Evolutionary conservation across 306 rosid species (phyloP).

Genomic region (Geum urbanum): DNA sequence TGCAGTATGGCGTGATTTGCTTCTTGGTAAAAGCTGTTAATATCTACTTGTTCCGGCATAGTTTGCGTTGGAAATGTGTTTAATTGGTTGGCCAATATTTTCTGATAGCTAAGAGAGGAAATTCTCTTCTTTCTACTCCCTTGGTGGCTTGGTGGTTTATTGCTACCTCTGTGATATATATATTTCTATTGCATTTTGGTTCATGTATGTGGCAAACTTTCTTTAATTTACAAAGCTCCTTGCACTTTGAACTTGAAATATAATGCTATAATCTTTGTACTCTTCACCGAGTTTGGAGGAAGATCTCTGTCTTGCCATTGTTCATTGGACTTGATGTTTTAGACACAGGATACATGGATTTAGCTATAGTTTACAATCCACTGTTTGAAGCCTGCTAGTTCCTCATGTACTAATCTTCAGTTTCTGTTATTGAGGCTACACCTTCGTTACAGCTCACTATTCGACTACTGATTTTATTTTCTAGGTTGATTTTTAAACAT

Average conservation of each 20-base stretch:
- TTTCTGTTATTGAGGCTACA: neutral
- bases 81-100: neutral
- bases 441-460: neutral
- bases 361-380: constrained; percentile 2
- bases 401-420: neutral
- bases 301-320: too few relatives aligned
- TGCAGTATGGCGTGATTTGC: neutral
- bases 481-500: neutral
- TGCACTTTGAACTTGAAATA: neutral
- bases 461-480: neutral
- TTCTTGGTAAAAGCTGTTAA: neutral
- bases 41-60: neutral
- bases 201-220: neutral
- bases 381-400: constrained; percentile 1
- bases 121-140: too few relatives aligned
- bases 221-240: neutral
- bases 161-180: neutral
- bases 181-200: neutral
- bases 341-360: neutral
- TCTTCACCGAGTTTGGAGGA: too few relatives aligned
- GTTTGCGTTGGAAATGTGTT: neutral
- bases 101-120: neutral
- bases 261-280: too few relatives aligned
- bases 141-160: neutral
- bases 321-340: too few relatives aligned